Percentiles rank a stretch among this genome's conserved stretches.
Evolutionary conservation across 495 filamentous ascomycete species (phyloP).

Genomic region (Penicillium samsonianum): DNA sequence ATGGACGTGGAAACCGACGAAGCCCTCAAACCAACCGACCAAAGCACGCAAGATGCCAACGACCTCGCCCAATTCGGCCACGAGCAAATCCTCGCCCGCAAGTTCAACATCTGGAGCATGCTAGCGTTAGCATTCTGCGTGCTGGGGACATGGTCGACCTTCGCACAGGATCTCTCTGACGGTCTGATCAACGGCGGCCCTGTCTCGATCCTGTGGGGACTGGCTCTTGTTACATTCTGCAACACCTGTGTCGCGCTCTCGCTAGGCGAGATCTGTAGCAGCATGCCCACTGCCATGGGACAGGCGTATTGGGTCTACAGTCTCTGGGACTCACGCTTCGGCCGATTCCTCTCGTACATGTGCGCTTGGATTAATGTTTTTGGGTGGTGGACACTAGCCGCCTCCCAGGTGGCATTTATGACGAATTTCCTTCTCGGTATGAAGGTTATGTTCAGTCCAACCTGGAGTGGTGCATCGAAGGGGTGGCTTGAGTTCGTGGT

Average conservation of each 20-base stretch:
- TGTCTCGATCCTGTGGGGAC: constrained; percentile 51
- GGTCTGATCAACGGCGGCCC: constrained; percentile 48
- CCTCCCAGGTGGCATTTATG: constrained; percentile 50
- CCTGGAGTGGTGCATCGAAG: constrained; percentile 38
- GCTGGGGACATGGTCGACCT: constrained; percentile 49
- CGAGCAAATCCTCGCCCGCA: constrained; percentile 48
- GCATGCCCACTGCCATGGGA: constrained; percentile 49
- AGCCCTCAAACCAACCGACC: constrained; percentile 36
- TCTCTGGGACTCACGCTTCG: constrained; percentile 37
- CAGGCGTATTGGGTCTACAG: constrained; percentile 49
- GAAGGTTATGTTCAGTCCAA: constrained; percentile 44
- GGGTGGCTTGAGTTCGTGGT: constrained; percentile 50
- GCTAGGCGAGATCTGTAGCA: constrained; percentile 47
- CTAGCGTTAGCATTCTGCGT: constrained; percentile 47
- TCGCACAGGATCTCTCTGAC: constrained; percentile 45
- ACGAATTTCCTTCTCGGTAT: constrained; percentile 49
- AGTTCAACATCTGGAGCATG: constrained; percentile 52
- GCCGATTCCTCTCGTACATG: constrained; percentile 46
- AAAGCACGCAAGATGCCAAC: constrained; percentile 46
- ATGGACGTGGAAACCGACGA: constrained; percentile 40
- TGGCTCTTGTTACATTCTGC: constrained; percentile 43
- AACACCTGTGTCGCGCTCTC: constrained; percentile 49
- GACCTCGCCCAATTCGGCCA: constrained; percentile 54
- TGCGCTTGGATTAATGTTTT: constrained; percentile 53
- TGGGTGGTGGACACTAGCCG: constrained; percentile 51